Conservation (phyloP, 1,284 basidiomycete species). For the Trametes polyzona region DNA sequence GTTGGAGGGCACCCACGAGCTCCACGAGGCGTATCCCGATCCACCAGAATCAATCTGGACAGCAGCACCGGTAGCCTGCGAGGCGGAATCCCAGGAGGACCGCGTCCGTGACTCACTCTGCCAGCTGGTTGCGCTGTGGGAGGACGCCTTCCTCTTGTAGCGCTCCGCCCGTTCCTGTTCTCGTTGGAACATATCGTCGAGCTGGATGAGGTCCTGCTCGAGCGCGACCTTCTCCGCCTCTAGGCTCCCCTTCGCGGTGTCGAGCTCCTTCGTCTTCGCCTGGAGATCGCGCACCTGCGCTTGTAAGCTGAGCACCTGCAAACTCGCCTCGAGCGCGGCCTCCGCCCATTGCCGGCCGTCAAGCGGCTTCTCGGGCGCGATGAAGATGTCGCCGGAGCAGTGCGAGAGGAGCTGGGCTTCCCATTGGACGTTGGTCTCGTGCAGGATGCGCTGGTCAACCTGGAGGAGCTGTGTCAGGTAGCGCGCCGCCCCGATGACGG, state of each 20-base stretch:
- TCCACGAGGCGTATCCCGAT: too few relatives aligned
- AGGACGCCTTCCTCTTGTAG: not conserved
- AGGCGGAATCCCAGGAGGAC: too few relatives aligned
- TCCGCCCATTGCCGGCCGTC: constrained; percentile 35
- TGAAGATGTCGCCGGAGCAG: constrained; percentile 59
- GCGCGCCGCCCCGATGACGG: constrained; percentile 43
- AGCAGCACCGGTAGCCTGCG: too few relatives aligned
- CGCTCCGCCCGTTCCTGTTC: constrained; percentile 2
- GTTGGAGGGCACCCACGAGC: too few relatives aligned
- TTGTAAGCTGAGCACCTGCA: constrained; percentile 46
- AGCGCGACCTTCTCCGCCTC: constrained; percentile 25
- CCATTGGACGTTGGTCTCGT: constrained; percentile 55
- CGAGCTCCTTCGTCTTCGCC: constrained; percentile 35
- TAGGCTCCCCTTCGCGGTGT: constrained; percentile 37
- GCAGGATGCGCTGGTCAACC: constrained; percentile 48
- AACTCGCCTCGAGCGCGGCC: constrained; percentile 50
- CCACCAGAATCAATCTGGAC: too few relatives aligned
- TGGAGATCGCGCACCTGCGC: constrained; percentile 45
- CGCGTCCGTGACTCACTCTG: too few relatives aligned
- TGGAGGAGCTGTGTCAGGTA: constrained; percentile 54
- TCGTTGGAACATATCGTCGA: constrained; percentile 27
- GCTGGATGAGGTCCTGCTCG: constrained; percentile 36
- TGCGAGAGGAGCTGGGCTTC: constrained; percentile 63
- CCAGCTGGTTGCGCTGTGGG: not conserved
- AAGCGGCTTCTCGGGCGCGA: constrained; percentile 33